Evolutionary conservation across 192 early-diverging fungal species (phyloP), one percentile per base, ranked within the genome.

Genomic region (Backusella mclennaniae): DNA sequence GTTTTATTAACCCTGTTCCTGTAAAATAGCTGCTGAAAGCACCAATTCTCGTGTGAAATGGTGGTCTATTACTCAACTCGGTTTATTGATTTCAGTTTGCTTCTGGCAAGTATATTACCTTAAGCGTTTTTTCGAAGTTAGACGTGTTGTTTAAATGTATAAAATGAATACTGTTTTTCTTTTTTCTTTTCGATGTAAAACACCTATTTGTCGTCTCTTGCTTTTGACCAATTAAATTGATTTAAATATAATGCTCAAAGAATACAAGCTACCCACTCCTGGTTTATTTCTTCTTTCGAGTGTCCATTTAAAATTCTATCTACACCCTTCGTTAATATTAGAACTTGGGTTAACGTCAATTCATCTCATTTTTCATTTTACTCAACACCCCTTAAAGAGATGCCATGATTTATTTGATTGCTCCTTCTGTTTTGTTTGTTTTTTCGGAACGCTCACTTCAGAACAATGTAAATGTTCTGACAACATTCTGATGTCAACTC

Each of bases 21-120:
- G 29, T 17, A 66, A 33, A 53, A 49, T 84, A 95, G 92, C 93
- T 73, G 91, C 92, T 66, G 92, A 92, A 70, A 90, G 89, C 79
- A 95, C 93, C 23, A 92, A 94, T 83, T 77, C 90, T 56, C 90
- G 94, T 74, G 93, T 95, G 11, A 85, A 90, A 71, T 93, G 90
- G 89, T 94, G 92, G 92, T 91, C 93, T 63, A 69, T 93, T 31
- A 83, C 90, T 53, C 90, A 95, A 80, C 78, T 87, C 36, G 74
- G 77, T 21, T 78, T 91, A 38, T 78, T 95, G n/a, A 76, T 89
- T 42, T 85, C 84, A 29, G 91, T 95, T 72, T 90, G 87, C 59
- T 77, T 84, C 66, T 93, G 90, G 88, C 93, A 95, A 79, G 86
- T 94, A 29, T 89, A 79, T 63, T 95, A 94, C 79, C 85, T 95